A percentile compares a stretch with the other conserved stretches of the same genome.
Evolutionary conservation across 495 filamentous ascomycete species (phyloP).

Genomic region (Staphylotrichum longicolle): DNA sequence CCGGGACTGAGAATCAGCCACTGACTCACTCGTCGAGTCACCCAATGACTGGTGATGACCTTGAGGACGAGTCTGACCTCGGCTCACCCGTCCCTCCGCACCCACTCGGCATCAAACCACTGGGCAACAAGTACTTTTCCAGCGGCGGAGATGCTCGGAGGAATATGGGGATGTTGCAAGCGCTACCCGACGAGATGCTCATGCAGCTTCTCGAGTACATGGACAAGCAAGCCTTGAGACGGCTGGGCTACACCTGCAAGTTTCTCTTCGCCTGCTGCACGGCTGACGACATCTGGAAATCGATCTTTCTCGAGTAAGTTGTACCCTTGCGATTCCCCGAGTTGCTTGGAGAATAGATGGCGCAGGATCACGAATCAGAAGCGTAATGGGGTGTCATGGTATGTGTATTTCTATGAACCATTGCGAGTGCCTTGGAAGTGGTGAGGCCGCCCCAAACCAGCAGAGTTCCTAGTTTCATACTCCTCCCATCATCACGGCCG

Average conservation of each 20-base stretch:
- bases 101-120: slow-evolving; percentile 81
- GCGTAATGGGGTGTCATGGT: not conserved
- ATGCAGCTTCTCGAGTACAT: slow-evolving; percentile 72
- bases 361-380: too few relatives aligned
- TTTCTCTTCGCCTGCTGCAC: slow-evolving; percentile 84
- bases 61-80: slow-evolving; percentile 12
- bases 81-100: slow-evolving; percentile 64
- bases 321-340: not conserved
- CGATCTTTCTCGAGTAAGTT: slow-evolving; percentile 80
- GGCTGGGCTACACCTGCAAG: slow-evolving; percentile 79
- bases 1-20: slow-evolving; percentile 14
- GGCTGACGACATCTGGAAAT: slow-evolving; percentile 88
- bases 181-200: slow-evolving; percentile 79
- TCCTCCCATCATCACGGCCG: not conserved
- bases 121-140: slow-evolving; percentile 75
- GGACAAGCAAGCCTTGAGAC: slow-evolving; percentile 59
- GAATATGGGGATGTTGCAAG: slow-evolving; percentile 59
- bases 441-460: too few relatives aligned
- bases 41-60: slow-evolving; percentile 13
- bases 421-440: too few relatives aligned
- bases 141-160: slow-evolving; percentile 63
- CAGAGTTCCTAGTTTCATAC: not conserved
- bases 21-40: slow-evolving; percentile 18
- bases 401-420: not conserved
- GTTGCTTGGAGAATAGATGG: not conserved